phyloP scores from a whole-genome alignment of 2,329 filamentous ascomycete genomes.

The Bertia moriformis region DNA sequence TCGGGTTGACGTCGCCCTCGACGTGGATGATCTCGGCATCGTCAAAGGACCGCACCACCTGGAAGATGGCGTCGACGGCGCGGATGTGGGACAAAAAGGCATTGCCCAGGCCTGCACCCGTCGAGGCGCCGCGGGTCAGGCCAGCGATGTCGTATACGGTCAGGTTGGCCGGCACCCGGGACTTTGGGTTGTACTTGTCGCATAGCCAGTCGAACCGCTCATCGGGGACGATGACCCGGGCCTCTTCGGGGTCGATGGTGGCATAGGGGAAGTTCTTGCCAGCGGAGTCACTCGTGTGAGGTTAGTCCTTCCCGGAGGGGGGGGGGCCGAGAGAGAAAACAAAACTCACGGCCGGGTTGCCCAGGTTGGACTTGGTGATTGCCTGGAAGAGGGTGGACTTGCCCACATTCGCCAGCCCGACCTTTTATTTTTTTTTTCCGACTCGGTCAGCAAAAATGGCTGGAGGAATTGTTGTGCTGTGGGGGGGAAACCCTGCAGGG shows the following conservation, averaged over 20 bases:
- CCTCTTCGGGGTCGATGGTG: slow-evolving; percentile 97
- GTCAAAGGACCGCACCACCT: slow-evolving; percentile 92
- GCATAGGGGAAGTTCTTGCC: slow-evolving; percentile 89
- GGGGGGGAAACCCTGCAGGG: slow-evolving; percentile 7
- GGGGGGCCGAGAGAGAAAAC: slow-evolving; percentile 10
- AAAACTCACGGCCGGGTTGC: slow-evolving; percentile 77
- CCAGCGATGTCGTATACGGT: slow-evolving; percentile 98
- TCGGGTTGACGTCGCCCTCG: slow-evolving; percentile 92
- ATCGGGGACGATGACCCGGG: slow-evolving; percentile 91
- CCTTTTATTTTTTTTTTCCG: slow-evolving; percentile 33
- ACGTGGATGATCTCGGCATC: slow-evolving; percentile 99
- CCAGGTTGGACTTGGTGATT: slow-evolving; percentile 92
- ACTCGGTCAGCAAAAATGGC: neutral
- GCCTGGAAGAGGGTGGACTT: slow-evolving; percentile 99
- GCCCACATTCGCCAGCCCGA: slow-evolving; percentile 96
- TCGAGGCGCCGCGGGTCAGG: slow-evolving; percentile 87
- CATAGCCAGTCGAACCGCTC: slow-evolving; percentile 91
- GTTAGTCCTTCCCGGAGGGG: slow-evolving; percentile 8
- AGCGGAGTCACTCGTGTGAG: slow-evolving; percentile 4
- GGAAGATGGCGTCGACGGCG: slow-evolving; percentile 94
- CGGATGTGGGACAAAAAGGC: slow-evolving; percentile 97
- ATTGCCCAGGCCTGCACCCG: slow-evolving; percentile 92
- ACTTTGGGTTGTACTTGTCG: slow-evolving; percentile 96
- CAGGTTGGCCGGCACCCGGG: slow-evolving; percentile 85
- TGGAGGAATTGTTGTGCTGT: neutral